phyloP scores from a whole-genome alignment of 2,329 filamentous ascomycete species.

The Cordyceps cateniannulata region DNA sequence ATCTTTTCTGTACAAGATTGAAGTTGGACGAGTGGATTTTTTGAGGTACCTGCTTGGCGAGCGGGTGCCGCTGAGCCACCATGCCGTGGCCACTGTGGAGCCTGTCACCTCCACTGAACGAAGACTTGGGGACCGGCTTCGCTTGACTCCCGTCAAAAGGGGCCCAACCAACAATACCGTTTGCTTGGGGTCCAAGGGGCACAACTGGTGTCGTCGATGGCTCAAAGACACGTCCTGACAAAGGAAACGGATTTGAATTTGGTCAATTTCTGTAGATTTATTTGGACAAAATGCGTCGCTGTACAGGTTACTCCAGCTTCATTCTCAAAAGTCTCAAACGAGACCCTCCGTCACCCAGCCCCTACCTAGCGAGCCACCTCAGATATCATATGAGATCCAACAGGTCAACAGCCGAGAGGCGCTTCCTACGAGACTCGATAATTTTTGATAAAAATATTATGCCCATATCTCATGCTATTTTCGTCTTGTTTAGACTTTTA shows the following conservation, averaged over 20 bases:
- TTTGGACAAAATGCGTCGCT: too few relatives aligned
- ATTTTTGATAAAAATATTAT: background rate
- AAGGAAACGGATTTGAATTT: too few relatives aligned
- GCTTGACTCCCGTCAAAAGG: background rate
- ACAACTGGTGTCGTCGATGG: too few relatives aligned
- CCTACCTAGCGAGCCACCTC: background rate
- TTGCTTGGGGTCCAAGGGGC: too few relatives aligned
- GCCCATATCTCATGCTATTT: background rate
- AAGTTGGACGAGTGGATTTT: background rate
- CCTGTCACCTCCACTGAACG: background rate
- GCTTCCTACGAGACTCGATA: background rate
- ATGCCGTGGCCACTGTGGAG: constrained; percentile 19
- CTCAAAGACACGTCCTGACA: too few relatives aligned
- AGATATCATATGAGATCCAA: background rate
- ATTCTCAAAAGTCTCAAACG: too few relatives aligned
- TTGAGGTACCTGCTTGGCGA: background rate
- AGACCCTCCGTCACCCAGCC: too few relatives aligned
- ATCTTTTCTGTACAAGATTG: too few relatives aligned
- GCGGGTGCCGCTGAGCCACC: constrained; percentile 23
- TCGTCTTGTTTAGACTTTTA: background rate
- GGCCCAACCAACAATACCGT: too few relatives aligned
- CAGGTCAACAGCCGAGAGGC: background rate
- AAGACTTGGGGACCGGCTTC: background rate
- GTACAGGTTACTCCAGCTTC: too few relatives aligned
- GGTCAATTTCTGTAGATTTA: too few relatives aligned